Evolutionary conservation across 2,329 filamentous ascomycete species (phyloP).

Genomic region (Alternaria panax): DNA sequence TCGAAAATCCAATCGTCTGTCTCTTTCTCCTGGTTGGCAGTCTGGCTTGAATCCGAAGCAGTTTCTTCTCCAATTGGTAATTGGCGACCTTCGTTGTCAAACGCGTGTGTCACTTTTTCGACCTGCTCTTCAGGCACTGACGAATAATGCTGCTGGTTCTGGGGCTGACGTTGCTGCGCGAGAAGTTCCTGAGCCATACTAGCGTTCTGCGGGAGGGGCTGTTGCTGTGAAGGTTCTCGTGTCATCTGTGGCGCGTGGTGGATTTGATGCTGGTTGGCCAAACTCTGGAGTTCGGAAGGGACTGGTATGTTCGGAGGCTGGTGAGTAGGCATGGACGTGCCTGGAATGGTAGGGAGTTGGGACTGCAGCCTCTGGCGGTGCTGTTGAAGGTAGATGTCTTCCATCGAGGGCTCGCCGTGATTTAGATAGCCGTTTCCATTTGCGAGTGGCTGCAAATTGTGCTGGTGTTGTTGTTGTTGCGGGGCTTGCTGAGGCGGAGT

Average conservation of each 20-base stretch:
- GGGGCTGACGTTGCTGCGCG: constrained; percentile 45
- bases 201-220: constrained; percentile 49
- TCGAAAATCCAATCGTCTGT: constrained; percentile 93
- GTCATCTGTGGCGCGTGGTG: constrained; percentile 55
- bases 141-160: constrained; percentile 50
- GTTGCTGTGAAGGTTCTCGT: constrained; percentile 53
- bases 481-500: constrained; percentile 69
- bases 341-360: constrained; percentile 47
- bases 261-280: constrained; percentile 47
- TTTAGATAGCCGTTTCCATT: constrained; percentile 54
- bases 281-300: constrained; percentile 52
- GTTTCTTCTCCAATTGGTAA: constrained; percentile 56
- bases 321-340: constrained; percentile 65
- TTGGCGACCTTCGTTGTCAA: constrained; percentile 65
- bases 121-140: constrained; percentile 61
- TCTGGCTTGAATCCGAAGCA: constrained; percentile 42
- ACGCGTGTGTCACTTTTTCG: constrained; percentile 65
- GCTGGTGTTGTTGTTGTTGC: constrained; percentile 58
- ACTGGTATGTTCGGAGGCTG: constrained; percentile 61
- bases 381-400: constrained; percentile 67
- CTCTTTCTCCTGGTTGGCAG: constrained; percentile 56
- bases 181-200: constrained; percentile 43
- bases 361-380: constrained; percentile 62
- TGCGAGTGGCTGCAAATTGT: constrained; percentile 47
- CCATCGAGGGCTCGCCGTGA: constrained; percentile 62